Conservation (phyloP, 2,329 filamentous ascomycete species). For the Elsinoe ampelina region DNA sequence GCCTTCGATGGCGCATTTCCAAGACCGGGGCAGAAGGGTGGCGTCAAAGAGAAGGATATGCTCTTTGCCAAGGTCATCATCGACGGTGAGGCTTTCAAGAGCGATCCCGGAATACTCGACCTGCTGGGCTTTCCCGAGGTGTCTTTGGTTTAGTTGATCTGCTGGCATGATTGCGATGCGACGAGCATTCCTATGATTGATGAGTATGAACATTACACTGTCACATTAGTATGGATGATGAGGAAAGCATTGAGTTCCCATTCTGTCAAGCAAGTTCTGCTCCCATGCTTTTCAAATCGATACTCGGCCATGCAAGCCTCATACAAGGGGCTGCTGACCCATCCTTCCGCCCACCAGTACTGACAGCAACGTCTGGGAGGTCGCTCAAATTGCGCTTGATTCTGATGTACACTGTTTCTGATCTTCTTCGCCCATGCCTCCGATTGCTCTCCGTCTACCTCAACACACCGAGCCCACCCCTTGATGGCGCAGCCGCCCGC, state of each 20-base stretch:
- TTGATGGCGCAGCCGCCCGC: conserved; percentile 38
- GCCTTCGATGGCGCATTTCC: neutral
- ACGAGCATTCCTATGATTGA: no score
- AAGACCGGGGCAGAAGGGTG: neutral
- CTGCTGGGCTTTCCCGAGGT: neutral
- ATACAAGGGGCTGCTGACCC: no score
- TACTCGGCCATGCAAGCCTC: no score
- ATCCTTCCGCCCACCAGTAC: no score
- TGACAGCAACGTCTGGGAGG: neutral
- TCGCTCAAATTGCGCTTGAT: neutral
- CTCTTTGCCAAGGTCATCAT: conserved; percentile 4
- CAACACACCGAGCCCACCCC: conserved; percentile 40
- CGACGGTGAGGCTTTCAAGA: neutral
- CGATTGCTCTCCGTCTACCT: conserved; percentile 27
- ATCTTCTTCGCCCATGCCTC: neutral
- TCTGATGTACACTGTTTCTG: conserved; percentile 6
- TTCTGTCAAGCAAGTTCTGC: no score
- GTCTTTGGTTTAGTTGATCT: neutral
- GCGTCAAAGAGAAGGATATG: neutral
- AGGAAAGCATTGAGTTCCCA: no score
- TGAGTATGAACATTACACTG: no score
- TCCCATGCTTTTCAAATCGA: no score
- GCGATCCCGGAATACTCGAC: neutral
- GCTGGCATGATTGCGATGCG: neutral
- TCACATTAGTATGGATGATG: no score